Percentiles rank a stretch among this genome's conserved stretches.
phyloP scores from a whole-genome alignment of 768 basidiomycete species.

The Dacryopinax primogenitus region DNA sequence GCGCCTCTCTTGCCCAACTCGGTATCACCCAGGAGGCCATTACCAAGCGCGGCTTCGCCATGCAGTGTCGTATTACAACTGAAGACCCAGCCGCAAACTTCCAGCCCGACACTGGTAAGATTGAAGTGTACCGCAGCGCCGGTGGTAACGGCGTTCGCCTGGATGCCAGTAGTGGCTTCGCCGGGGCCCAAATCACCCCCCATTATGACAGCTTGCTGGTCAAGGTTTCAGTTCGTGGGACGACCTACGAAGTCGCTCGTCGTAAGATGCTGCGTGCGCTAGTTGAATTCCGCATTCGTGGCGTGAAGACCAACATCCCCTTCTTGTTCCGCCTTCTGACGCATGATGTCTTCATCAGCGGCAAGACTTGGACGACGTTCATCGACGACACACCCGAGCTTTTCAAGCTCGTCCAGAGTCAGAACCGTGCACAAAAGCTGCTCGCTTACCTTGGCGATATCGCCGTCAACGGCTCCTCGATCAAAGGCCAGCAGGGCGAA shows the following conservation, averaged over 20 bases:
- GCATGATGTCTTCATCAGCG: slow-evolving; percentile 88
- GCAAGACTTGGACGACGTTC: slow-evolving; percentile 99
- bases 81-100: slow-evolving; percentile 86
- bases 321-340: slow-evolving; percentile 98
- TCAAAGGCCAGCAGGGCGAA: slow-evolving; percentile 93
- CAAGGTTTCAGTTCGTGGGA: slow-evolving; percentile 89
- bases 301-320: slow-evolving; percentile 99
- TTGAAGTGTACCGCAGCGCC: slow-evolving; percentile 96
- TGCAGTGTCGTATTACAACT: slow-evolving; percentile 96
- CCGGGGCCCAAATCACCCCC: slow-evolving; percentile 97
- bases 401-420: slow-evolving; percentile 94
- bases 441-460: slow-evolving; percentile 95
- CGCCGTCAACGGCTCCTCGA: slow-evolving; percentile 93
- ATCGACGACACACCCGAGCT: slow-evolving; percentile 99
- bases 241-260: slow-evolving; percentile 96
- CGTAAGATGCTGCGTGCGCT: slow-evolving; percentile 98
- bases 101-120: slow-evolving; percentile 98
- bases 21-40: slow-evolving; percentile 94
- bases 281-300: slow-evolving; percentile 99
- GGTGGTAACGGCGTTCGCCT: slow-evolving; percentile 97
- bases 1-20: slow-evolving; percentile 86
- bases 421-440: slow-evolving; percentile 96
- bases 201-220: slow-evolving; percentile 97
- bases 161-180: slow-evolving; percentile 93
- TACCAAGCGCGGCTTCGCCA: slow-evolving; percentile 90